Evolutionary conservation across 163 green algal genomes (phyloP).

Genomic region (Dunaliella salina): DNA sequence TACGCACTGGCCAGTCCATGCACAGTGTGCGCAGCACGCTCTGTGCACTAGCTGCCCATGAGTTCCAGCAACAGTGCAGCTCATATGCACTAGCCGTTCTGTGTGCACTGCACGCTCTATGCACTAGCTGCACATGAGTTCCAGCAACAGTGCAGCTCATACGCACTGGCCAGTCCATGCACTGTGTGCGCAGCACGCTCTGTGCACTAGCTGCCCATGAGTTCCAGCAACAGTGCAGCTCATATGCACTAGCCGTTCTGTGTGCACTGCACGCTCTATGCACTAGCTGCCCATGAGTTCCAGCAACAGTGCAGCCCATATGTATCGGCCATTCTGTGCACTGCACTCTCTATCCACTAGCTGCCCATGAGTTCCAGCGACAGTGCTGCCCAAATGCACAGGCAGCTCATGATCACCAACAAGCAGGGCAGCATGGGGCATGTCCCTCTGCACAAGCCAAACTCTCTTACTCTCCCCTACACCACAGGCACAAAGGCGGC

Average conservation of each 20-base stretch:
- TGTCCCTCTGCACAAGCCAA: background rate
- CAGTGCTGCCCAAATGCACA: too few species aligned
- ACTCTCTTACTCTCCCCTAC: background rate
- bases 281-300: background rate
- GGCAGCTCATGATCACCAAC: too few species aligned
- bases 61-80: background rate
- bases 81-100: background rate
- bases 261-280: background rate
- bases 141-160: background rate
- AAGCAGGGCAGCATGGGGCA: too few species aligned
- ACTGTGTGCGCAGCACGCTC: background rate
- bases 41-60: background rate
- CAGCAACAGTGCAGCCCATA: background rate
- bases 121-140: background rate
- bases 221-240: too few species aligned
- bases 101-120: background rate
- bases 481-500: background rate
- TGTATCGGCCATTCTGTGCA: background rate
- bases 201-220: background rate
- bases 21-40: background rate
- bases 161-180: background rate
- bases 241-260: too few species aligned
- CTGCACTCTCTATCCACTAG: background rate
- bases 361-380: too few species aligned
- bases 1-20: too few species aligned